These are phyloP conservation scores for Stachybotrys chlorohalonatus DNA, from an alignment of 2,329 filamentous ascomycete species.

Conservation along the genomic window DNA sequence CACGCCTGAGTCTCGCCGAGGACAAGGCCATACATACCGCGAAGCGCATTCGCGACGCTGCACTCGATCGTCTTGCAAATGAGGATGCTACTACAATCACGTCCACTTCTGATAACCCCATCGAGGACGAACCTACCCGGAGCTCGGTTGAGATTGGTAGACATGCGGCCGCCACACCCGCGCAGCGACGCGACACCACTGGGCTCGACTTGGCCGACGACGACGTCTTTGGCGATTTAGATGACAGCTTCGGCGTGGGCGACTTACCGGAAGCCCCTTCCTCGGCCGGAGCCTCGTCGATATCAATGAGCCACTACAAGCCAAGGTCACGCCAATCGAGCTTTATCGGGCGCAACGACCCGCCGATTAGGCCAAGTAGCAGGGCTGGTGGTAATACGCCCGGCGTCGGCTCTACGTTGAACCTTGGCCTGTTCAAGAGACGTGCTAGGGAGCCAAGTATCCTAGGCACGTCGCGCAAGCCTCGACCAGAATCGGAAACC, in stretches of 20 bases:
- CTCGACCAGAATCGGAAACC: conserved; percentile 21
- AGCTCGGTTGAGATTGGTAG: conserved; percentile 28
- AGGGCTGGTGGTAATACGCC: conserved; percentile 34
- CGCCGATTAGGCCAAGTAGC: conserved; percentile 44
- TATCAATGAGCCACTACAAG: conserved; percentile 37
- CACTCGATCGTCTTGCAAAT: conserved; percentile 23
- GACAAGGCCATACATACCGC: conserved; percentile 15
- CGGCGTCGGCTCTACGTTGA: conserved; percentile 40
- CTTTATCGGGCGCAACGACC: conserved; percentile 40
- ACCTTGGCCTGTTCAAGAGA: conserved; percentile 48
- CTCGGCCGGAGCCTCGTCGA: conserved; percentile 29
- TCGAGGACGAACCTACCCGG: conserved; percentile 17
- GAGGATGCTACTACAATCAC: conserved; percentile 21
- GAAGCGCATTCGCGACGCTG: conserved; percentile 23
- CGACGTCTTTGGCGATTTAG: conserved; percentile 36
- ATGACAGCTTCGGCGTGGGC: conserved; percentile 32
- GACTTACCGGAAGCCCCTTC: conserved; percentile 21
- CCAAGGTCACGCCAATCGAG: conserved; percentile 39
- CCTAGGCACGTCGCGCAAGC: conserved; percentile 40
- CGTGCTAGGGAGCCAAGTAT: conserved; percentile 54
- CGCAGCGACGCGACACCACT: conserved; percentile 30
- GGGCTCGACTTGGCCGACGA: conserved; percentile 40
- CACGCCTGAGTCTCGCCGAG: conserved; percentile 12
- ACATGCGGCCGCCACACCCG: conserved; percentile 22
- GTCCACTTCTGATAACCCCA: conserved; percentile 11